Base-by-base conservation (phyloP, 2,329 filamentous ascomycete genomes). In the Shiraia bambusicola region DNA sequence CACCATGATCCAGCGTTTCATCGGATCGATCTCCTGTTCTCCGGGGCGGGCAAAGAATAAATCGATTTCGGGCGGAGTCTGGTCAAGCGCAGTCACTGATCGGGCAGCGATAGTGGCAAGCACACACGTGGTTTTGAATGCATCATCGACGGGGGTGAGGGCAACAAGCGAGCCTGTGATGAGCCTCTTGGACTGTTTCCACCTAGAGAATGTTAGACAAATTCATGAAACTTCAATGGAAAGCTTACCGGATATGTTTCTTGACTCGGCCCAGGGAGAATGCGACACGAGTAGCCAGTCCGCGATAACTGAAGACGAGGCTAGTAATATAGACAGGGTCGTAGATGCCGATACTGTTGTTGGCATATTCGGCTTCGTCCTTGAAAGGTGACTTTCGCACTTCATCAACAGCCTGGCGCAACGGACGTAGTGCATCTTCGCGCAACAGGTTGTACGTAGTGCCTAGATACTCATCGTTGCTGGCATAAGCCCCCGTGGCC, bases 381-480 rank as follows among this genome's bases (percentile, higher is more conserved):
- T 51, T 51, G 40, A 41, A 57, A 2, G 56, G 49, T 4, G 47
- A 38, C 7, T 42, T 37, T 6, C 56, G 56, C 29, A 58, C 44
- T 10, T 75, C 67, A 0, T 72, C 69, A 1, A 95, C 77, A 0
- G 87, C 83, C 47, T 81, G 76, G 6, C 89, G 79, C 0, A 95
- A 73, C 1, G 83, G 78, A 10, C 85, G 79, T 3, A 87, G 72
- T 0, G 82, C 80, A 59, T 95, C 89, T 58, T 89, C 86, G 2
- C 90, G 78, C 6, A 89, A 74, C 2, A 95, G 77, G 3, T 81
- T 74, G 59, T 93, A 95, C 35, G 94, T 87, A 0, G 81, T 78
- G 24, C 80, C 72, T 0, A 95, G 72, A 43, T 95, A 95, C 0
- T 76, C 72, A 1, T 81, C 75, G 32, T 80, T 84, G 4, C 74